phyloP scores from a whole-genome alignment of 495 filamentous ascomycete genomes.

The Podospora conica region DNA sequence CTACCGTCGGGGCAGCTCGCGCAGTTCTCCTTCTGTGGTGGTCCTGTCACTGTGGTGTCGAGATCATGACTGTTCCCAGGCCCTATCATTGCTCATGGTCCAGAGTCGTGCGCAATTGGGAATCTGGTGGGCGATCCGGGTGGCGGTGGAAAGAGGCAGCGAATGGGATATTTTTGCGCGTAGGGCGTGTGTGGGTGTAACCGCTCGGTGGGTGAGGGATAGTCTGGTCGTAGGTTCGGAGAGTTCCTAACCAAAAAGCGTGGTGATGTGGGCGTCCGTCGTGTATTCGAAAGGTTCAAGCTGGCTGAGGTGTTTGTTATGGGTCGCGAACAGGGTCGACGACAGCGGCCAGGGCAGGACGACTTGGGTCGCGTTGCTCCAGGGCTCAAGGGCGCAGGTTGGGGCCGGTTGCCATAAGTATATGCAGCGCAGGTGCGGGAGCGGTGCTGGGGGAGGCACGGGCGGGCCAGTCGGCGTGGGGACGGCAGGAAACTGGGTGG shows the following conservation, averaged over 20 bases:
- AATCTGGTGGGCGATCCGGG: background rate
- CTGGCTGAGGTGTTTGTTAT: background rate
- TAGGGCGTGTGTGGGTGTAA: background rate
- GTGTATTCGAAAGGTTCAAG: conserved; percentile 9
- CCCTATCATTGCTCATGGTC: conserved; percentile 24
- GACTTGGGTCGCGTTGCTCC: conserved; percentile 11
- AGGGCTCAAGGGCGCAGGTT: conserved; percentile 2
- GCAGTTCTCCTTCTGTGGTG: conserved; percentile 2
- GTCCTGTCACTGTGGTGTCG: conserved; percentile 13
- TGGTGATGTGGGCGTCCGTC: background rate
- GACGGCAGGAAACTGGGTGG: background rate
- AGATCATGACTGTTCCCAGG: conserved; percentile 20
- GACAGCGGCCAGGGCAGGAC: background rate
- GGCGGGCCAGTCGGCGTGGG: background rate
- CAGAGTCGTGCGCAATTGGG: background rate
- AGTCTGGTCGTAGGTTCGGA: conserved; percentile 3
- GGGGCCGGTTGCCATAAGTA: conserved; percentile 18
- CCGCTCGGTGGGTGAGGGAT: conserved; percentile 19
- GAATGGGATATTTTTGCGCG: background rate
- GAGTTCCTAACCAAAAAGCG: conserved; percentile 27
- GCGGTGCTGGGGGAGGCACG: conserved; percentile 8
- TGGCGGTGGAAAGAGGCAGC: background rate
- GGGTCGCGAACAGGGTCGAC: conserved; percentile 13
- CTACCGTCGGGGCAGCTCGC: background rate
- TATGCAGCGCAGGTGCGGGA: conserved; percentile 15